A percentile compares a stretch with the other conserved stretches of the same genome.
Conservation (phyloP, 148 eudicot species). For the Persicaria tinctoria region DNA sequence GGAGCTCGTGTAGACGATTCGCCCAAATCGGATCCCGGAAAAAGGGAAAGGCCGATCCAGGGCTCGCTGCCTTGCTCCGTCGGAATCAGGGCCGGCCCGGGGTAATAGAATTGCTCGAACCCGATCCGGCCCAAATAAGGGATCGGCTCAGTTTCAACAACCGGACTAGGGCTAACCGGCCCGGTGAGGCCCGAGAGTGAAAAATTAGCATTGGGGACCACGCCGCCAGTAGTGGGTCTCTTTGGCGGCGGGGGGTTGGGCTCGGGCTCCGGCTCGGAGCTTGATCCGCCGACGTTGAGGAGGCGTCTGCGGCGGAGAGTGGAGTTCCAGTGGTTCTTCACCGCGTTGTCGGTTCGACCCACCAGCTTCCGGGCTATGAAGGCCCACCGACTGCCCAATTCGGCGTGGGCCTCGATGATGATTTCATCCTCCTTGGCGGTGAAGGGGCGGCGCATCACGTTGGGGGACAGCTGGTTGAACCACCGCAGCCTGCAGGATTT, state of each 20-base stretch:
- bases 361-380: slow-evolving; percentile 43
- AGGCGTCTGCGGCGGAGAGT: slow-evolving; percentile 25
- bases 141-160: not conserved
- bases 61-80: not conserved
- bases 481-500: slow-evolving; percentile 68
- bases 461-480: slow-evolving; percentile 67
- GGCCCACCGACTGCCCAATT: slow-evolving; percentile 56
- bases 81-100: not conserved
- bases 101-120: not conserved
- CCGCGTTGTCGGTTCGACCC: slow-evolving; percentile 55
- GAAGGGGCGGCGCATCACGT: slow-evolving; percentile 47
- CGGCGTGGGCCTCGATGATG: slow-evolving; percentile 39
- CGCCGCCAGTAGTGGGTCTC: not conserved
- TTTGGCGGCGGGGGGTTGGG: not conserved
- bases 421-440: slow-evolving; percentile 40
- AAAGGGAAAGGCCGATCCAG: not conserved
- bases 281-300: not conserved
- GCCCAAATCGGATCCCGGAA: not conserved
- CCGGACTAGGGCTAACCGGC: not conserved
- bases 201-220: not conserved
- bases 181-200: not conserved
- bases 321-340: slow-evolving; percentile 66
- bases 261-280: not conserved
- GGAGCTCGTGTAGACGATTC: not conserved
- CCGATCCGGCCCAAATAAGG: not conserved